A percentile compares a stretch with the other conserved stretches of the same genome.
Evolutionary conservation across 106 monocot genomes (phyloP).

Genomic region (Chionographis japonica): DNA sequence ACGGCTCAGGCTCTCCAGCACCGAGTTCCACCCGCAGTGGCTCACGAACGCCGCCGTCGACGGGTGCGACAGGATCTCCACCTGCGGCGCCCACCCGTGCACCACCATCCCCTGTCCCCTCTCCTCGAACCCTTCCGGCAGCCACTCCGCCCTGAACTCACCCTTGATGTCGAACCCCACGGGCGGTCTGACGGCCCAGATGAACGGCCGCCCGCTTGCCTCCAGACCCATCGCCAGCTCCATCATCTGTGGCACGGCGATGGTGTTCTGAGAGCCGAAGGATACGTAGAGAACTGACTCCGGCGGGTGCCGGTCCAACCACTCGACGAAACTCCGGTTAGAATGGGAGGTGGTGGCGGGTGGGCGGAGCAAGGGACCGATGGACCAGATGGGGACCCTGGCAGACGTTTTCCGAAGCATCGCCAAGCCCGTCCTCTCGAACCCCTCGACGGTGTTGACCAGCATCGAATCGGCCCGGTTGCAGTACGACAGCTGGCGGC

Average conservation of each 20-base stretch:
- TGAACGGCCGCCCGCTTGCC: slow-evolving; percentile 30
- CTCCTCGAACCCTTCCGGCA: slow-evolving; percentile 38
- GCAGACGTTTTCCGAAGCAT: slow-evolving; percentile 4
- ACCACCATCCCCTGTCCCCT: slow-evolving; percentile 17
- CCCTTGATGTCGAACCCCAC: slow-evolving; percentile 13
- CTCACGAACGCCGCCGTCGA: slow-evolving; percentile 32
- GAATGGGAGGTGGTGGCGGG: not conserved
- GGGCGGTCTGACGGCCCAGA: slow-evolving; percentile 50
- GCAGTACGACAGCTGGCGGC: not conserved
- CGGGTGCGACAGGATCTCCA: slow-evolving; percentile 26
- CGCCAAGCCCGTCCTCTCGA: slow-evolving; percentile 12
- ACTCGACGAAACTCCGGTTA: slow-evolving; percentile 7
- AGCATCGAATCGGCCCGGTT: slow-evolving; percentile 9
- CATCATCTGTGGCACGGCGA: slow-evolving; percentile 32
- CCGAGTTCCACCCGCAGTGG: slow-evolving; percentile 42
- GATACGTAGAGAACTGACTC: slow-evolving; percentile 41
- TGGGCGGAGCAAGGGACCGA: slow-evolving; percentile 21
- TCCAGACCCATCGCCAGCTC: slow-evolving; percentile 42
- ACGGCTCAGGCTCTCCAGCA: slow-evolving; percentile 23
- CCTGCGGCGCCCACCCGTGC: slow-evolving; percentile 40
- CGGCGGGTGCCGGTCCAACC: slow-evolving; percentile 3
- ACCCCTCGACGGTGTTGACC: slow-evolving; percentile 28
- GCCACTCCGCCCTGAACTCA: slow-evolving; percentile 25
- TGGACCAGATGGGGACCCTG: slow-evolving; percentile 6
- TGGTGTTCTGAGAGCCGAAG: slow-evolving; percentile 37